A percentile compares a stretch with the other conserved stretches of the same genome.
These are phyloP conservation scores for Penicillium dipodomyicola DNA, from an alignment of 495 filamentous ascomycete species.

Conservation along the genomic window DNA sequence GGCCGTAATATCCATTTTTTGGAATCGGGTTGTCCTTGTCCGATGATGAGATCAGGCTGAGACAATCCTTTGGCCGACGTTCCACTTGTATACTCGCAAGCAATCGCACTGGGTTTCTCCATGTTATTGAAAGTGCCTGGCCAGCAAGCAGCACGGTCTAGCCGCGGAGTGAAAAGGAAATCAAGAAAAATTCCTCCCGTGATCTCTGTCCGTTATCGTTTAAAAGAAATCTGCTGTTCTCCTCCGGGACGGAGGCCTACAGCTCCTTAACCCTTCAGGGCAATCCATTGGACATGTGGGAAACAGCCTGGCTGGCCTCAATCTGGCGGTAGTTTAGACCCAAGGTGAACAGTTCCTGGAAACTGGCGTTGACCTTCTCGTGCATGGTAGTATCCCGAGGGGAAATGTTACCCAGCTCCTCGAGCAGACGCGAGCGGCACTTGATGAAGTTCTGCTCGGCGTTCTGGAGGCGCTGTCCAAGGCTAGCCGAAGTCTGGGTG, in stretches of 20 bases:
- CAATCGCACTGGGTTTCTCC: constrained; percentile 4
- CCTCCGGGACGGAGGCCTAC: constrained; percentile 2
- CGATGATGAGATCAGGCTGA: not conserved
- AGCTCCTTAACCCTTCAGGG: constrained; percentile 28
- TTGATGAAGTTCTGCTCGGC: constrained; percentile 47
- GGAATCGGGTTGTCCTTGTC: not conserved
- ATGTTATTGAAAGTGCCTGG: constrained; percentile 5
- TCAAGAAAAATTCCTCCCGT: constrained; percentile 4
- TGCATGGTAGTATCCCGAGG: constrained; percentile 46
- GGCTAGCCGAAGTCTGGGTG: constrained; percentile 34
- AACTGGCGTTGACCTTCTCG: constrained; percentile 49
- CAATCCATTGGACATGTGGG: constrained; percentile 36
- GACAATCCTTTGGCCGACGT: constrained; percentile 7
- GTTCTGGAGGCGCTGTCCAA: constrained; percentile 45
- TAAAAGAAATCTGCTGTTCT: not conserved
- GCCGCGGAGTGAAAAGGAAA: constrained; percentile 3
- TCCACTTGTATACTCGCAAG: not conserved
- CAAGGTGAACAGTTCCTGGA: constrained; percentile 48
- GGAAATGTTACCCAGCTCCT: constrained; percentile 41
- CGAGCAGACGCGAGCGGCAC: constrained; percentile 43
- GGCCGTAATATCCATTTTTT: not conserved
- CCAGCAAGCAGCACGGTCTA: constrained; percentile 7
- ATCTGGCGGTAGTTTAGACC: constrained; percentile 47
- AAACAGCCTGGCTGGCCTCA: constrained; percentile 45
- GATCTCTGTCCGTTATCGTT: constrained; percentile 1